Conservation (phyloP, 2,329 filamentous ascomycete species). For the Sporothrix pseudoabietina region DNA sequence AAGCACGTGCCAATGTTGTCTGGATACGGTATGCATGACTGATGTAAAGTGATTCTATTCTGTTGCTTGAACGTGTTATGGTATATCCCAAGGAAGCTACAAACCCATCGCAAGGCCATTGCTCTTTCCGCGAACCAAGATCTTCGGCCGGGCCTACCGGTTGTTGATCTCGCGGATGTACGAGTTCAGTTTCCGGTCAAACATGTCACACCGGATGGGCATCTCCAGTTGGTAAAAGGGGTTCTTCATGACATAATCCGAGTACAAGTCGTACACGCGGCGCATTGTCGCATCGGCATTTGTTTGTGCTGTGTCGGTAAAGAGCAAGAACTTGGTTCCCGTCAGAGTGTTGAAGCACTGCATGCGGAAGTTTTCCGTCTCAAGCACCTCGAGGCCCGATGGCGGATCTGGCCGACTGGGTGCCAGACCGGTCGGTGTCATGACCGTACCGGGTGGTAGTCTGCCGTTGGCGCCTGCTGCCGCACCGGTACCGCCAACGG, state of each 20-base stretch:
- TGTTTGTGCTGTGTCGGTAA: constrained; percentile 84
- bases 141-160: constrained; percentile 43
- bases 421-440: constrained; percentile 36
- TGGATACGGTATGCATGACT: background rate
- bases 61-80: background rate
- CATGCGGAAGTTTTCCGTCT: constrained; percentile 90
- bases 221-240: constrained; percentile 98
- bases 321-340: constrained; percentile 92
- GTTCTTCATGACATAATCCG: constrained; percentile 99
- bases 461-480: background rate
- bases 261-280: constrained; percentile 90
- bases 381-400: constrained; percentile 86
- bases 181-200: constrained; percentile 80
- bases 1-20: background rate
- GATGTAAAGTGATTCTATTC: constrained; percentile 1
- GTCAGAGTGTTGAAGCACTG: constrained; percentile 96
- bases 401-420: constrained; percentile 61
- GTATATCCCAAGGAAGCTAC: background rate
- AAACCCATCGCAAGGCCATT: background rate
- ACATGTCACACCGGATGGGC: constrained; percentile 93
- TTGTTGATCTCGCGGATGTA: constrained; percentile 76
- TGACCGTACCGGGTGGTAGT: constrained; percentile 31
- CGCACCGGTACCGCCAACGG: background rate
- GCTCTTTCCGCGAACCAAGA: background rate
- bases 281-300: constrained; percentile 83